Conservation (phyloP, 768 basidiomycete genomes). For the Pleurotus platypus region DNA sequence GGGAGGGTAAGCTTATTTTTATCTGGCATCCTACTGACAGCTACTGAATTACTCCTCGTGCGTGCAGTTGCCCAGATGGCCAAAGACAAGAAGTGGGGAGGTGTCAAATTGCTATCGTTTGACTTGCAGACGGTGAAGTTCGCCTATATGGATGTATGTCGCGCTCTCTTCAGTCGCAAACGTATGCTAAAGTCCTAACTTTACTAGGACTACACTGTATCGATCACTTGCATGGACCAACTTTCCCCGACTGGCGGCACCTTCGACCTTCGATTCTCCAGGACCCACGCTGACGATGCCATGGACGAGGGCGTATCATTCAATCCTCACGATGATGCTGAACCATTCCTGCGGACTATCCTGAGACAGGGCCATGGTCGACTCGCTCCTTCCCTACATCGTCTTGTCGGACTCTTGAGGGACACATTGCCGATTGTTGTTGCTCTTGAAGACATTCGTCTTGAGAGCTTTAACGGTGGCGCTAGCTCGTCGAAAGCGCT, state of each 20-base stretch:
- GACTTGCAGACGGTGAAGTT: conserved; percentile 93
- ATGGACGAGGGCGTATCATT: conserved; percentile 24
- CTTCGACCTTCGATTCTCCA: conserved; percentile 72
- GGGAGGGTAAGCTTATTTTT: conserved; percentile 57
- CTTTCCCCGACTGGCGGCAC: conserved; percentile 64
- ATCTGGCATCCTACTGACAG: no score
- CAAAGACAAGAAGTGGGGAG: conserved; percentile 64
- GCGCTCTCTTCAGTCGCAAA: no score
- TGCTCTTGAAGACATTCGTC: conserved; percentile 58
- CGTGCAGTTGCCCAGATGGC: conserved; percentile 77
- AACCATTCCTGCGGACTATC: conserved; percentile 69
- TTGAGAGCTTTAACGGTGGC: conserved; percentile 22
- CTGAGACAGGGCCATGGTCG: conserved; percentile 63
- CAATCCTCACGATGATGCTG: conserved; percentile 80
- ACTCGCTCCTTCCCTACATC: conserved; percentile 61
- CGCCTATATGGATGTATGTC: conserved; percentile 61
- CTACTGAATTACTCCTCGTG: background rate
- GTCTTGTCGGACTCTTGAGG: conserved; percentile 64
- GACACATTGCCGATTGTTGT: conserved; percentile 76
- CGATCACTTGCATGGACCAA: conserved; percentile 77
- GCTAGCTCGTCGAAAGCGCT: conserved; percentile 1
- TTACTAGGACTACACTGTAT: conserved; percentile 67
- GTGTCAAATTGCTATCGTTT: conserved; percentile 82
- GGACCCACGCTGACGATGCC: conserved; percentile 21
- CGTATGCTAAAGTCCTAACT: background rate